These are phyloP conservation scores for Diaporthe sp. DNA, from an alignment of 2,329 filamentous ascomycete genomes.

Conservation along the genomic window DNA sequence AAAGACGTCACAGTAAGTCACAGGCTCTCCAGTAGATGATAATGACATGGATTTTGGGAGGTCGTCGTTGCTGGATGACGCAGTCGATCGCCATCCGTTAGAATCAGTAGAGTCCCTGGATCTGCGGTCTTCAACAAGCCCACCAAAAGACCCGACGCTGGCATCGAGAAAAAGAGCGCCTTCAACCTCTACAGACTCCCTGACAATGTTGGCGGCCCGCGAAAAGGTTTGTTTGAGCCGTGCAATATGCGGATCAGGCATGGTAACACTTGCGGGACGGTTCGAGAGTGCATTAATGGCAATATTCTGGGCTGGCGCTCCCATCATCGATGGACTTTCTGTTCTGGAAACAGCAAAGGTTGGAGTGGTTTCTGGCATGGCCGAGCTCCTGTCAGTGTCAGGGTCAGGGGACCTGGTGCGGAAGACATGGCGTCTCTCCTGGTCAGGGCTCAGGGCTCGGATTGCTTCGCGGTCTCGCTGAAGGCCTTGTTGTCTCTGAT, in stretches of 20 bases:
- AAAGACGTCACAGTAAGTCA: conserved; percentile 50
- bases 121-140: conserved; percentile 43
- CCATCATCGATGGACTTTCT: not conserved
- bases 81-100: conserved; percentile 38
- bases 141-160: conserved; percentile 49
- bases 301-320: not conserved
- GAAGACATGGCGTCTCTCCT: not conserved
- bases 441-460: not conserved
- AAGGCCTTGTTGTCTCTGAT: conserved; percentile 25
- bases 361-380: not conserved
- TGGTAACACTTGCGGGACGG: not conserved
- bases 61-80: conserved; percentile 31
- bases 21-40: not conserved
- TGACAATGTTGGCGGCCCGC: conserved; percentile 58
- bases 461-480: conserved; percentile 17
- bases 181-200: conserved; percentile 58
- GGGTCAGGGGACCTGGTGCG: not conserved
- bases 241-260: conserved; percentile 10
- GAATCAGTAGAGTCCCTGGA: conserved; percentile 42
- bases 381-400: conserved; percentile 5
- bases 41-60: not conserved
- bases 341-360: not conserved
- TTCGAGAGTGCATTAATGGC: not conserved
- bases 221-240: conserved; percentile 49
- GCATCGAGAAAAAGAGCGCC: conserved; percentile 55